Evolutionary conservation across 2,329 filamentous ascomycete genomes (phyloP).

Genomic region (Paecilomyces sp.): DNA sequence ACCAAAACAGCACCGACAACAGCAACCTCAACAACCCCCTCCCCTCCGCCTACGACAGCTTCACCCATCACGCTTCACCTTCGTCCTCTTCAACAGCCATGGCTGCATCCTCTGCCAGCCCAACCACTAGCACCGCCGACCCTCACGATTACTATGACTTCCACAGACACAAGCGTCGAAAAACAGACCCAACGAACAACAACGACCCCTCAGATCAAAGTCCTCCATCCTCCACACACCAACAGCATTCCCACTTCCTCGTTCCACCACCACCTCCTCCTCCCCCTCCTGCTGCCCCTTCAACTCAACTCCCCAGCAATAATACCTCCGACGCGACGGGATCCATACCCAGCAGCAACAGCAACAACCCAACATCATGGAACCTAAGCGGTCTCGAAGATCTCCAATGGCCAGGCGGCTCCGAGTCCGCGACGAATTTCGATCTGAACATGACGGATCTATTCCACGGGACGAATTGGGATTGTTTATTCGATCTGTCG

Average conservation of each 20-base stretch:
- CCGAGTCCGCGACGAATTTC: constrained; percentile 13
- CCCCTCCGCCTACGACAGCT: not conserved
- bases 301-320: too few species aligned
- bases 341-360: not conserved
- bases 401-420: constrained; percentile 2
- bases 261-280: not conserved
- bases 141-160: not conserved
- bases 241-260: not conserved
- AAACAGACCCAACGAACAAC: not conserved
- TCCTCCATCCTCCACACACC: not conserved
- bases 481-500: constrained; percentile 24
- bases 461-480: constrained; percentile 23
- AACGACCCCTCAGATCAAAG: not conserved
- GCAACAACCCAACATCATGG: constrained; percentile 1
- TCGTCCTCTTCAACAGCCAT: not conserved
- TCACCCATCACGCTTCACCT: not conserved
- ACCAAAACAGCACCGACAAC: constrained; percentile 7
- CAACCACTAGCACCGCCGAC: not conserved
- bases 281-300: too few species aligned
- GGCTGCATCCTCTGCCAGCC: not conserved
- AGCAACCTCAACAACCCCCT: not conserved
- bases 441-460: constrained; percentile 26
- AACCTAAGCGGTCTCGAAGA: constrained; percentile 7
- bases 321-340: too few species aligned
- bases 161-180: not conserved